Percentiles rank a stretch among this genome's conserved stretches.
phyloP scores from a whole-genome alignment of 176 grass and related monocot genomes.

The Oryza meyeriana region DNA sequence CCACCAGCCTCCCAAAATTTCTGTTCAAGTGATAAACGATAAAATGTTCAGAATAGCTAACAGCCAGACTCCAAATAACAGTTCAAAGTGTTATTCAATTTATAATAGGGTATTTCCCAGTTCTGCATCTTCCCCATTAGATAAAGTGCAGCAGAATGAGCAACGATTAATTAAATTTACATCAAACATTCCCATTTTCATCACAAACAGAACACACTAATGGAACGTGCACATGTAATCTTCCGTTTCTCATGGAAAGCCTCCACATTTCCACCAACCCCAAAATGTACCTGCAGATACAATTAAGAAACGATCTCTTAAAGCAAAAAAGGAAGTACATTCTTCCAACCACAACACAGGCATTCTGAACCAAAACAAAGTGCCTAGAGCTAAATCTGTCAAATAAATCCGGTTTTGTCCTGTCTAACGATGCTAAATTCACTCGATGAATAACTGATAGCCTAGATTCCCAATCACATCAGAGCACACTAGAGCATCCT shows the following conservation, averaged over 20 bases:
- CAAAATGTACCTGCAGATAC: neutral
- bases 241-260: neutral
- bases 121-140: neutral
- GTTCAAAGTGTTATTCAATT: neutral
- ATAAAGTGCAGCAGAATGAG: neutral
- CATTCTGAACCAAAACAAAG: neutral
- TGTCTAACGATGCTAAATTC: neutral
- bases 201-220: neutral
- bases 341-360: neutral
- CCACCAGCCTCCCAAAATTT: constrained; percentile 97
- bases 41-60: constrained; percentile 12
- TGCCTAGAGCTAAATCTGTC: neutral
- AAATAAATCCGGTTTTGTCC: neutral
- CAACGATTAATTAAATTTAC: neutral
- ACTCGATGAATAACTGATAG: neutral
- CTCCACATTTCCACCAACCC: neutral
- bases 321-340: neutral
- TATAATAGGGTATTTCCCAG: neutral
- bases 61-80: neutral
- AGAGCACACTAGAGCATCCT: neutral
- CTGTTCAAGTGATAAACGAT: constrained; percentile 34
- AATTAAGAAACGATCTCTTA: neutral
- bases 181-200: fast-evolving
- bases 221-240: neutral
- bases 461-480: neutral